Conservation (phyloP, 805 yeast genomes). For the Saccharomycopsis schoenii region DNA sequence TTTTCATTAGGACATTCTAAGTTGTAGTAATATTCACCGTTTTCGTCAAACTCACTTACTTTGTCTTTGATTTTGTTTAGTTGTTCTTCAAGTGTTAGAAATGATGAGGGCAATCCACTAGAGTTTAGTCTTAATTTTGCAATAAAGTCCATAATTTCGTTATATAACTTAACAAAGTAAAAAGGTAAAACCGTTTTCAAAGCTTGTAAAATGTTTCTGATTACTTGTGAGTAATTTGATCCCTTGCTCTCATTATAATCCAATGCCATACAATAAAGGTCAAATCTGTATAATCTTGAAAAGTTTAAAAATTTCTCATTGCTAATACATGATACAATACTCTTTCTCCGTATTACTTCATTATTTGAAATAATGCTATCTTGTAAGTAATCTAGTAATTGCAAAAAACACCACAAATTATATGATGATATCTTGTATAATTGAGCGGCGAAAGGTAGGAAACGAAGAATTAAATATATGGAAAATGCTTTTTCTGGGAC, state of each 20-base stretch:
- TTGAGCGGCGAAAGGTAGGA: conserved; percentile 4
- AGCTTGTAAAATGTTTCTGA: background rate
- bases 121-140: background rate
- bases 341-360: background rate
- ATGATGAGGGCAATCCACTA: background rate
- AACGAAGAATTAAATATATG: background rate
- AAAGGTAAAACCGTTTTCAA: conserved; percentile 5
- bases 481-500: background rate
- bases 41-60: background rate
- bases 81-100: background rate
- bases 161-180: conserved; percentile 2
- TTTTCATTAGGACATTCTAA: background rate
- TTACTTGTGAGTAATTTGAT: background rate
- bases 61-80: background rate
- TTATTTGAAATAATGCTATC: background rate
- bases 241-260: background rate
- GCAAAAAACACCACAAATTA: conserved; percentile 5
- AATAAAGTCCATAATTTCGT: background rate
- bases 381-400: conserved; percentile 5
- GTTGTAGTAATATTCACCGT: conserved; percentile 5
- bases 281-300: background rate
- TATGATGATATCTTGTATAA: background rate
- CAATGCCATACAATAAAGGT: conserved; percentile 3
- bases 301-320: background rate
- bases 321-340: background rate